Conservation (phyloP, 2,329 filamentous ascomycete species). For the Juglanconis oblonga region DNA sequence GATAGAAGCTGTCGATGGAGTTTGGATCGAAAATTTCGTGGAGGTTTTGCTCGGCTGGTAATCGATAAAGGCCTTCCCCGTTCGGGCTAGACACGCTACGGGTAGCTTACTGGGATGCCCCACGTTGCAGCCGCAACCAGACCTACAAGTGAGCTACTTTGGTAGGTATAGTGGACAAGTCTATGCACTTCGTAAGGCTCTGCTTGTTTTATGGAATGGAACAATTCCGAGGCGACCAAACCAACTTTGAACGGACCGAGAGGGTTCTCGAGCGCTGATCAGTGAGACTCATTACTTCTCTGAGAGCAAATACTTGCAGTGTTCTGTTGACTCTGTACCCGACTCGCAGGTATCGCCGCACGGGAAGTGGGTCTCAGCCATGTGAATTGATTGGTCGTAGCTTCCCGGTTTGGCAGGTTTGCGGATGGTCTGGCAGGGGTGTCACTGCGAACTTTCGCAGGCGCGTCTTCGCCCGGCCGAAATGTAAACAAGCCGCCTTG, state of each 20-base stretch:
- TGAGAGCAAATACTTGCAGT: not conserved
- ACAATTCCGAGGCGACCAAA: too few species aligned
- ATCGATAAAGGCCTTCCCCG: constrained; percentile 8
- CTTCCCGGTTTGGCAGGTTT: not conserved
- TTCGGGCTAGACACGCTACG: not conserved
- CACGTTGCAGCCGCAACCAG: constrained; percentile 1
- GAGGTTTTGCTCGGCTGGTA: constrained; percentile 18
- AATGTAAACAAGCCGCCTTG: constrained; percentile 15
- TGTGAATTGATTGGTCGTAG: constrained; percentile 13
- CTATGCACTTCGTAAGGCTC: not conserved
- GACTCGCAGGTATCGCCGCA: not conserved
- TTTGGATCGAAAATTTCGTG: constrained; percentile 18
- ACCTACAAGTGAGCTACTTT: not conserved
- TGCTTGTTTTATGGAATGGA: not conserved
- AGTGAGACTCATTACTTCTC: too few species aligned
- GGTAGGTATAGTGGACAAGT: not conserved
- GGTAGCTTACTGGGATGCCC: constrained; percentile 7
- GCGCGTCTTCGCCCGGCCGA: constrained; percentile 9
- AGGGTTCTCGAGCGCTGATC: too few species aligned
- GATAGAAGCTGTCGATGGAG: constrained; percentile 7
- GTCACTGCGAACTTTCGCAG: constrained; percentile 4
- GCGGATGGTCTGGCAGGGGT: not conserved
- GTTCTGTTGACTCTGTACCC: not conserved
- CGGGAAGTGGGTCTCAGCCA: not conserved
- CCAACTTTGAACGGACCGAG: too few species aligned